Base-by-base conservation (phyloP, 1,139 yeast species). In the Pichia sp. region DNA sequence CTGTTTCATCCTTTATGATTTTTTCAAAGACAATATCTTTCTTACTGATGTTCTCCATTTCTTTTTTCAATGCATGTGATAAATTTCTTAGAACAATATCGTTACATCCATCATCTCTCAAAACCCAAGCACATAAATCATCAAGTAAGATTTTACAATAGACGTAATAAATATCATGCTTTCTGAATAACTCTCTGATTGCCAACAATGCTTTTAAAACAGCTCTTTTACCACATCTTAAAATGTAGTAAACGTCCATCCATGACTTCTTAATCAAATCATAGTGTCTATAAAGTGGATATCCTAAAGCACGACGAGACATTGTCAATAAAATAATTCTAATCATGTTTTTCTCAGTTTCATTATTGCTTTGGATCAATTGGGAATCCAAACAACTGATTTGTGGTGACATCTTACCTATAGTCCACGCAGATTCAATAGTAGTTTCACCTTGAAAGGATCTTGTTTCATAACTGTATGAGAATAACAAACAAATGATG, bases 401-500 rank as follows among this genome's bases (percentile, higher is more conserved):
- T 58, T 88, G 93, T 0, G 98, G 96, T 0, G 83, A 70, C 32
- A 93, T 63, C 58, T 85, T 89, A 2, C 98, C 98, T 14, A 93
- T 76, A 0, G 94, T 84, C 99, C 98, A 93, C 0, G 95, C 90
- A 52, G 96, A 85, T 66, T 93, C 99, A 9, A 85, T 81, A 19
- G 81, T 88, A 45, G 81, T 80, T 20, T 86, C 95, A 10, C 95
- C 96, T 42, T 59, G 62, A 40, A 64, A 65, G 45, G 85, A 86
- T 34, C 96, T 70, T 42, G 75, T 63, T 53, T 93, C 98, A 61
- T 83, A 90, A 49, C 79, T 76, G 58, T 81, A 85, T 0, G 87
- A 81, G 66, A 86, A 93, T 19, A 93, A 59, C 1, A 90, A 54
- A 19, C 88, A 79, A 0, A 88, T 62, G 1, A 91, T 65, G 1